Evolutionary conservation across 345 rosid genomes (phyloP), one percentile per base, ranked within the genome.

Genomic region (Punica granatum): DNA sequence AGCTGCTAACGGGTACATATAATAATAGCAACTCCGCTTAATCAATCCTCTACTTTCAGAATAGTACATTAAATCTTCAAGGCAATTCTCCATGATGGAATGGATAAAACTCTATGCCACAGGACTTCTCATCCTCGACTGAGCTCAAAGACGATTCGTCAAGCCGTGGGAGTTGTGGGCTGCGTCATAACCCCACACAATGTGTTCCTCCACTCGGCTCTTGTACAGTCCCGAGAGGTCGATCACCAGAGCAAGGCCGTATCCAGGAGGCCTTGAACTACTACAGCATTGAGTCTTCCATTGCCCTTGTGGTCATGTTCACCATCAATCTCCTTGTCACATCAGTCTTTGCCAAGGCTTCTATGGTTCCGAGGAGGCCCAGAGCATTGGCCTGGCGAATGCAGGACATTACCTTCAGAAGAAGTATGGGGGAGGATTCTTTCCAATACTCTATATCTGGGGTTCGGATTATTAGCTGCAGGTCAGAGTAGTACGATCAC

Each of bases 111-210:
- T 76, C n/a, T 35, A 16, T 41, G 23, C 69, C 72, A 69, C 75
- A 93, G 96, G 97, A 69, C 77, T 93, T 69, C 80, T 93, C 75
- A 80, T 93, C 61, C 98, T 96, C 83, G 90, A 65, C 96, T 93
- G 70, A 66, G 97, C 76, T 93, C 98, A 14, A 88, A 83, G 73
- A 87, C 97, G 1, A 88, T 93, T 75, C 83, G 89, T 37, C 98
- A 93, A 74, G 98, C 97, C 25, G 98, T 90, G 64, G 98, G 96
- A 28, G 90, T 92, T 49, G 97, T 90, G 60, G 98, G 95, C 63
- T 92, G 96, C 74, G 98, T 90, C 36, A 92, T 92, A 72, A 92
- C 84, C 88, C 98, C 98, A 76, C 98, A 90, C 81, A 92, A 92
- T 64, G 92, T 92, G 37, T 92, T 90, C 75, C 82, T 90, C 72